Evolutionary conservation across 306 rosid species (phyloP).

Genomic region (Geum urbanum): DNA sequence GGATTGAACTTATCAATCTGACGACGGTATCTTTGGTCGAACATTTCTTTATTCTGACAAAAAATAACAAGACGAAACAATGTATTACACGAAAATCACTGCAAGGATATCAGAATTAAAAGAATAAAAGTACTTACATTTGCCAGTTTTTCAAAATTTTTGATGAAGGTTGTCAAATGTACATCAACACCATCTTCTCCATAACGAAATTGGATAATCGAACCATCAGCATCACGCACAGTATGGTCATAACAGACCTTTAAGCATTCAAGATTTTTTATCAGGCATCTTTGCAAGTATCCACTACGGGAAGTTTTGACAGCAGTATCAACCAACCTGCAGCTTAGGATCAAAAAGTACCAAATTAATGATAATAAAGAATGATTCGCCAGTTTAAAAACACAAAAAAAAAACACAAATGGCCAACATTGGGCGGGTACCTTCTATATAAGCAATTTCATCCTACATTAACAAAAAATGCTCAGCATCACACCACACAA

Average conservation of each 20-base stretch:
- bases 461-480: background rate
- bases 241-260: conserved; percentile 83
- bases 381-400: background rate
- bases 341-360: conserved; percentile 16
- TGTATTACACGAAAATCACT: conserved; percentile 18
- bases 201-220: conserved; percentile 75
- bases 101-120: conserved; percentile 10
- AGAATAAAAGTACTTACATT: conserved; percentile 42
- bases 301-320: conserved; percentile 99
- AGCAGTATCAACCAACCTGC: conserved; percentile 91
- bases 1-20: conserved; percentile 53
- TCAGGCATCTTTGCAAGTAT: conserved; percentile 87
- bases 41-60: conserved; percentile 78
- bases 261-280: conserved; percentile 84
- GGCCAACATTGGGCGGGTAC: too few species aligned
- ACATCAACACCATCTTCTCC: conserved; percentile 99
- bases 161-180: conserved; percentile 74
- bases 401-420: background rate
- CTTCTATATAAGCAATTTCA: background rate
- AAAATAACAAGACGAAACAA: conserved; percentile 10
- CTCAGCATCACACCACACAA: background rate
- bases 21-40: conserved; percentile 48
- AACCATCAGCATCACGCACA: conserved; percentile 94
- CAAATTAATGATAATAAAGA: conserved; percentile 14
- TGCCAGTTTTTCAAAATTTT: conserved; percentile 70